A percentile compares a stretch with the other conserved stretches of the same genome.
These are phyloP conservation scores for Candida pini DNA, from an alignment of 805 yeast species.

Conservation along the genomic window DNA sequence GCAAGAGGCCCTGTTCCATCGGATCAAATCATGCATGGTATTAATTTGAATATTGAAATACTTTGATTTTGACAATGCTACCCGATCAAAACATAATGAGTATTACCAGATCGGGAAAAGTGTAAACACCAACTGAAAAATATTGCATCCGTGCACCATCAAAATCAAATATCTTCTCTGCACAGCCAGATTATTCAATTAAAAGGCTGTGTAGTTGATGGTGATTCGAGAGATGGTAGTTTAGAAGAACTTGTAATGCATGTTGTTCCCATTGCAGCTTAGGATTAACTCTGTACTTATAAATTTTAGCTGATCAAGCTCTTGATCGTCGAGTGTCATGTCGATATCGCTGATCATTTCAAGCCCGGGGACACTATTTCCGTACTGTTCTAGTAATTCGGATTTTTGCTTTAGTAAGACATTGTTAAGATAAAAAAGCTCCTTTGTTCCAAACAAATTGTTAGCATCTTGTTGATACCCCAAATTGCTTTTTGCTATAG, in stretches of 20 bases:
- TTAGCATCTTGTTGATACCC: background rate
- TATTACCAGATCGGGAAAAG: slow-evolving; percentile 17
- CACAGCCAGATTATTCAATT: too few species aligned
- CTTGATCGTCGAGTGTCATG: slow-evolving; percentile 4
- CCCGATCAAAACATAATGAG: too few species aligned
- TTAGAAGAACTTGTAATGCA: slow-evolving; percentile 8
- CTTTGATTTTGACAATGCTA: too few species aligned
- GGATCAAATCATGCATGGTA: too few species aligned
- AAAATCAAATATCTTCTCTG: too few species aligned
- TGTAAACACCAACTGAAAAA: slow-evolving; percentile 11
- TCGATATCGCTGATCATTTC: slow-evolving; percentile 14
- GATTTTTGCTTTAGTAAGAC: slow-evolving; percentile 18
- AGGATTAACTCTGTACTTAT: slow-evolving; percentile 9
- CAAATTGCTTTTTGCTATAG: slow-evolving; percentile 11
- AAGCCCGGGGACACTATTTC: slow-evolving; percentile 8
- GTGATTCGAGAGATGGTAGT: too few species aligned
- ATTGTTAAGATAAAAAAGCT: slow-evolving; percentile 20
- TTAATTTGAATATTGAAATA: too few species aligned
- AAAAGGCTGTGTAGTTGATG: too few species aligned
- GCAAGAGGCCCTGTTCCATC: too few species aligned
- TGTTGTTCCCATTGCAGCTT: slow-evolving; percentile 11
- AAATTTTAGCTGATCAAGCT: slow-evolving; percentile 11
- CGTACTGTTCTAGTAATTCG: slow-evolving; percentile 14
- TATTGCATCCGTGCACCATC: slow-evolving; percentile 3
- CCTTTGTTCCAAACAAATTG: slow-evolving; percentile 22